These are phyloP conservation scores for Vitis riparia DNA, from an alignment of 164 flowering plant genomes.

Conservation along the genomic window DNA sequence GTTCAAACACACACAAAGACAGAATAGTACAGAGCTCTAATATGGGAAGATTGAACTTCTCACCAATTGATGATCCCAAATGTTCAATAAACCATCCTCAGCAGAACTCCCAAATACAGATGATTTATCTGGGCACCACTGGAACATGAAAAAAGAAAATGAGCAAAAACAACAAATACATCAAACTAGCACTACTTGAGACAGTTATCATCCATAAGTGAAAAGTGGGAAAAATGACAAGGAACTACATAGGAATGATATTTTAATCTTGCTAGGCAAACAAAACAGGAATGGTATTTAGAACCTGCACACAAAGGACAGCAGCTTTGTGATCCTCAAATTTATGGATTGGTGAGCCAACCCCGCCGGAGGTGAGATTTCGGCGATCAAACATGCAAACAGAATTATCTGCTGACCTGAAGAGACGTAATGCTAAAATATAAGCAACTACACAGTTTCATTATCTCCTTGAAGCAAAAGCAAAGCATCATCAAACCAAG, in stretches of 20 bases:
- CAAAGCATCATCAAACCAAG: background rate
- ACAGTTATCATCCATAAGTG: background rate
- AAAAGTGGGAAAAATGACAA: background rate
- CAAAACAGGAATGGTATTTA: background rate
- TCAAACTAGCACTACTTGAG: background rate
- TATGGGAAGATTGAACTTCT: background rate
- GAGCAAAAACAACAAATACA: background rate
- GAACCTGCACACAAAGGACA: constrained; percentile 90
- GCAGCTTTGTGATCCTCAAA: constrained; percentile 89
- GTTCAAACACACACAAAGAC: background rate
- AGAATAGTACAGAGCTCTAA: background rate
- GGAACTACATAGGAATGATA: background rate
- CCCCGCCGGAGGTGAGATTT: constrained; percentile 69
- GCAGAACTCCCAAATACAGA: constrained; percentile 95
- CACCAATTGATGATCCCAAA: constrained; percentile 74
- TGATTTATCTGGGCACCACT: constrained; percentile 96
- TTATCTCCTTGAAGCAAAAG: background rate
- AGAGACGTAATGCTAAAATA: constrained; percentile 1
- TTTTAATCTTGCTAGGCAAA: background rate
- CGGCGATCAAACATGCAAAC: constrained; percentile 94
- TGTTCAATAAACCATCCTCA: constrained; percentile 66
- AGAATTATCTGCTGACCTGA: constrained; percentile 96
- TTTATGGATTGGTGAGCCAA: constrained; percentile 75
- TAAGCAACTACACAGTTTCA: background rate
- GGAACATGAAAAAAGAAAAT: constrained; percentile 20